phyloP scores from a whole-genome alignment of 208 protist species.

The Wallacemonas sp. region DNA sequence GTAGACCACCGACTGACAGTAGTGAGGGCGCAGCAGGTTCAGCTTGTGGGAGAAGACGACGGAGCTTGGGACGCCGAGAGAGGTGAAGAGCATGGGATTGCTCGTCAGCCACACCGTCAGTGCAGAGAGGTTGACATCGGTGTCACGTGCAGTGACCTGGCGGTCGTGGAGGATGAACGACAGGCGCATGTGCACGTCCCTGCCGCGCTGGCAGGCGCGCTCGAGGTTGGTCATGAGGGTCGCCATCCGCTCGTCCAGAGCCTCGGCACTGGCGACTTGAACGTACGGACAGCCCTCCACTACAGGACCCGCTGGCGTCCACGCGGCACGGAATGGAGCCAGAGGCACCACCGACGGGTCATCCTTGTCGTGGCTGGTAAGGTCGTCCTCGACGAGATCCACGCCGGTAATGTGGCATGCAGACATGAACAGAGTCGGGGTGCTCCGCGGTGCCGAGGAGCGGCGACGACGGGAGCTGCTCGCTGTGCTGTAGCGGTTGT shows the following conservation, averaged over 20 bases:
- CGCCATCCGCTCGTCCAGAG: constrained; percentile 24
- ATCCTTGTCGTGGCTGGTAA: not conserved
- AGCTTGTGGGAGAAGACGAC: constrained; percentile 32
- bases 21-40: constrained; percentile 38
- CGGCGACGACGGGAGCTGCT: not conserved
- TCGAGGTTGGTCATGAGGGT: constrained; percentile 18
- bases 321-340: constrained; percentile 9
- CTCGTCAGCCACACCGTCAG: constrained; percentile 39
- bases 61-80: constrained; percentile 28
- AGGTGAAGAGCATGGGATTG: constrained; percentile 31
- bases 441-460: not conserved
- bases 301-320: constrained; percentile 51
- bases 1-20: constrained; percentile 34
- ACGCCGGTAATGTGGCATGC: constrained; percentile 33
- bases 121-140: constrained; percentile 28
- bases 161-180: constrained; percentile 32
- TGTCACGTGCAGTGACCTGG: not conserved
- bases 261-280: constrained; percentile 12
- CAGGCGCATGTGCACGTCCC: constrained; percentile 34
- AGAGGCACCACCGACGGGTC: not conserved
- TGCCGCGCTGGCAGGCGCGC: not conserved
- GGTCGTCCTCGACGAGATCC: no score
- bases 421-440: constrained; percentile 37
- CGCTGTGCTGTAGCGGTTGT: not conserved
- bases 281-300: constrained; percentile 39